Base-by-base conservation (phyloP, 179 eudicot genomes). In the Spergularia azorica region DNA sequence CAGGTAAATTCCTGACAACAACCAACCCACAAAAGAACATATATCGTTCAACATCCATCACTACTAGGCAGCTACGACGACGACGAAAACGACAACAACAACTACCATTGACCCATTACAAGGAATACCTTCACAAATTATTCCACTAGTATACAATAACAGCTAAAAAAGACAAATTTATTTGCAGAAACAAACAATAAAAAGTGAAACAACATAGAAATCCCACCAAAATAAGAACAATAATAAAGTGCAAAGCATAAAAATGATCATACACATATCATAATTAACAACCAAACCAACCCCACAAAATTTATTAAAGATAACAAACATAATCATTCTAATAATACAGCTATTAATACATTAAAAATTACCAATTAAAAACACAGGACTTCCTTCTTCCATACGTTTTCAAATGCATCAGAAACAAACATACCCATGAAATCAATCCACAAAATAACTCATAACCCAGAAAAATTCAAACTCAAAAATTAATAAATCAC, bases 261-360 rank as follows among this genome's bases (percentile, higher is more conserved):
- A 55, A 70, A 20, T 52, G 41, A 70, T 70, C 43, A 54, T 54
- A 70, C 13, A 20, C 6, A 51, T 50, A 52, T 52, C 18, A 51
- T 70, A 51, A 51, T 70, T 9, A 32, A 43, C 48, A 26, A 26
- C 48, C 5, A 63, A 38, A 63, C 11, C 46, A 2, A 26, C 38
- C 68, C 68, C 46, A 64, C 46, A 12, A 70, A 52, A 5, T 13
- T 70, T 52, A 70, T 26, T 18, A 70, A 26, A 38, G 46, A 18
- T 6, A 68, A 13, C 60, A 70, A 43, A 70, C 73, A 70, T 52
- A 70, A 70, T 70, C 73, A 70, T 70, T 59, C 21, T 2, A 54
- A 52, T 2, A 54, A 52, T 70, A 32, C 46, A 70, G 26, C 60
- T 70, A 36, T 68, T 6, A 43, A 17, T 20, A n/a, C 32, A 50